These are phyloP conservation scores for Zymoseptoria crescenta DNA, from an alignment of 2,329 filamentous ascomycete species.

Conservation along the genomic window DNA sequence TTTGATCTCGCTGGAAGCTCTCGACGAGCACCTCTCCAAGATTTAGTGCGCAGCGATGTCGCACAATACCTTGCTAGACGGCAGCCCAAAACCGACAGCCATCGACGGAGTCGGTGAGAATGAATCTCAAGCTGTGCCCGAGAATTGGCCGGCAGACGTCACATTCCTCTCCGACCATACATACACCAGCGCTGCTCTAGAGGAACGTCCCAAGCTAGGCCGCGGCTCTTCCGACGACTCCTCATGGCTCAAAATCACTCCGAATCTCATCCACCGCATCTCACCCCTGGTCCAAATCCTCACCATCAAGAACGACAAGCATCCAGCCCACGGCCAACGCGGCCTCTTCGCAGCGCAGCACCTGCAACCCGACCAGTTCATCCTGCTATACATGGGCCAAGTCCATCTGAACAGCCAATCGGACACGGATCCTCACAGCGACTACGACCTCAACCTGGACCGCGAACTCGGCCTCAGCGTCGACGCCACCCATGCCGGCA, in stretches of 20 bases:
- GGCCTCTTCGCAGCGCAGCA: slow-evolving; percentile 42
- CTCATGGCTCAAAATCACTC: slow-evolving; percentile 18
- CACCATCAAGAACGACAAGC: slow-evolving; percentile 33
- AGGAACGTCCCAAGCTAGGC: slow-evolving; percentile 21
- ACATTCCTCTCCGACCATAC: slow-evolving; percentile 26
- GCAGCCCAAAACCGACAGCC: background rate
- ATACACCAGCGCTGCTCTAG: slow-evolving; percentile 20
- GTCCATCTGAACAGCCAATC: slow-evolving; percentile 39
- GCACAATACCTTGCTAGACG: background rate
- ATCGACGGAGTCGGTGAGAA: background rate
- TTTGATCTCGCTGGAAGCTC: background rate
- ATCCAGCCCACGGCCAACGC: slow-evolving; percentile 42
- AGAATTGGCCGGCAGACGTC: slow-evolving; percentile 27
- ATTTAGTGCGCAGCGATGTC: background rate
- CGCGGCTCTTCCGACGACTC: slow-evolving; percentile 19
- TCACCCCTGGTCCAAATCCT: slow-evolving; percentile 36
- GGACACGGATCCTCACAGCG: slow-evolving; percentile 38
- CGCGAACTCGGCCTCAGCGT: slow-evolving; percentile 42
- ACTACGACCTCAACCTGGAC: slow-evolving; percentile 47
- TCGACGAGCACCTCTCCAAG: background rate
- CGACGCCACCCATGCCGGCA: slow-evolving; percentile 43
- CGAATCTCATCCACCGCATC: slow-evolving; percentile 21
- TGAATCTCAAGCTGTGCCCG: slow-evolving; percentile 7
- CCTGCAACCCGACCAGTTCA: slow-evolving; percentile 39
- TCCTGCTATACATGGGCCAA: slow-evolving; percentile 44